phyloP scores from a whole-genome alignment of 257 asterid species.

The Nyctanthes arbortristis region DNA sequence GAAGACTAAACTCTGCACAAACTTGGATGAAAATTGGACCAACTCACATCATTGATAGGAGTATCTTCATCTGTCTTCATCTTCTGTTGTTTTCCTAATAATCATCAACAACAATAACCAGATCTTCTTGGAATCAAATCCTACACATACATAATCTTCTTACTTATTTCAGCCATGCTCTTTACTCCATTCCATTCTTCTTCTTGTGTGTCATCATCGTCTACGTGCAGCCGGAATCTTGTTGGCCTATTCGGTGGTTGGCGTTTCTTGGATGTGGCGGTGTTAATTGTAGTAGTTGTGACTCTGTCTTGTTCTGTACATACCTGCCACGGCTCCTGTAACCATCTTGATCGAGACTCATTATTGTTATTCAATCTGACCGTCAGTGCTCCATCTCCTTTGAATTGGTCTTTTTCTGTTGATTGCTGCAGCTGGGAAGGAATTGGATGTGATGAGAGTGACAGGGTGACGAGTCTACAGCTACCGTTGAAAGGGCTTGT shows the following conservation, averaged over 20 bases:
- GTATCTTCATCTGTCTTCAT: constrained; percentile 45
- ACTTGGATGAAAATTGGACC: constrained; percentile 35
- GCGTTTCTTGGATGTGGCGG: constrained; percentile 27
- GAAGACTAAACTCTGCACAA: constrained; percentile 53
- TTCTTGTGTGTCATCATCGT: constrained; percentile 20
- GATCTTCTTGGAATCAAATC: constrained; percentile 33
- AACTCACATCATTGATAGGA: constrained; percentile 54
- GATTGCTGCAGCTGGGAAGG: constrained; percentile 97
- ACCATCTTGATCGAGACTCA: constrained; percentile 45
- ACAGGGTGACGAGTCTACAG: constrained; percentile 51
- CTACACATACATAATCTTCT: constrained; percentile 22
- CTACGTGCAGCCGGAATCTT: neutral
- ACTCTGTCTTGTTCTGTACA: constrained; percentile 26
- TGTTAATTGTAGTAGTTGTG: constrained; percentile 20
- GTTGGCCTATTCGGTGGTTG: constrained; percentile 11
- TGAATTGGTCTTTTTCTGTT: constrained; percentile 54
- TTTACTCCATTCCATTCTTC: constrained; percentile 26
- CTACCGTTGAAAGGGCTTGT: constrained; percentile 67
- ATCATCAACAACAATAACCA: constrained; percentile 44
- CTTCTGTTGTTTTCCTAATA: constrained; percentile 24
- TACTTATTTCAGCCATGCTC: constrained; percentile 53
- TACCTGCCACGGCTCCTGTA: constrained; percentile 57
- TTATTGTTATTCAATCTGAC: constrained; percentile 46
- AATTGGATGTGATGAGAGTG: constrained; percentile 57
- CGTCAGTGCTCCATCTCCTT: constrained; percentile 44